Evolutionary conservation across 208 protist genomes (phyloP), one percentile per base, ranked within the genome.

Genomic region (Acanthamoeba castellanii): DNA sequence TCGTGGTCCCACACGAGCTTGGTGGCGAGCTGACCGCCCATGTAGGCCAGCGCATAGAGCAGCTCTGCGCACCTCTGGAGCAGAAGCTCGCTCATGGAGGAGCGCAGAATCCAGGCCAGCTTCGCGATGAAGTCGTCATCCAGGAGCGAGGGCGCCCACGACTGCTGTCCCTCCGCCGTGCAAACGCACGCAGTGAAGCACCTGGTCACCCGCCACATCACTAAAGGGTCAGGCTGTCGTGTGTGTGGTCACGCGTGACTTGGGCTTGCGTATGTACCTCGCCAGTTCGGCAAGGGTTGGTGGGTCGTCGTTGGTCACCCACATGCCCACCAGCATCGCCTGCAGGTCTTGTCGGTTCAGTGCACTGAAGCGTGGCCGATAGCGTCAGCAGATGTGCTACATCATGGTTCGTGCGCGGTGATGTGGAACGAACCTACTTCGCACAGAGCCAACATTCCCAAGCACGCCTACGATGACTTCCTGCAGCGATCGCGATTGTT

Each of bases 151-250:
- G 72, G 14, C 25, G 72, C 72, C 72, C 72, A 81, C 8, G 72
- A 32, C 0, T 81, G 72, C 20, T 30, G 30, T 3, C 72, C 72
- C 34, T 81, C 72, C 25, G 30, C 37, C 20, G 72, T 45, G 72
- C 72, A 81, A 27, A 81, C 20, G 32, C 72, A 81, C 7, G 72
- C 72, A 14, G 72, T 50, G 72, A 81, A 81, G 72, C 72, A 81
- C 72, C 52, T 59, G 52, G 20, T 59, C 16, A 22, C 18, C 52
- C 18, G 5, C 52, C 52, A 22, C 45, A 47, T 13, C 45, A 47
- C 45, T 14, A 47, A 47, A 9, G 42, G 42, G 42, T 8, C 42
- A 47, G 45, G 45, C 32, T 25, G 11, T n/a, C 13, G 66, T 32
- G 66, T 74, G n/a, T 37, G 66, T 25, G 32, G 16, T 1, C 11